A percentile compares a stretch with the other conserved stretches of the same genome.
phyloP scores from a whole-genome alignment of 129 eudicot genomes.

The Apium graveolens region DNA sequence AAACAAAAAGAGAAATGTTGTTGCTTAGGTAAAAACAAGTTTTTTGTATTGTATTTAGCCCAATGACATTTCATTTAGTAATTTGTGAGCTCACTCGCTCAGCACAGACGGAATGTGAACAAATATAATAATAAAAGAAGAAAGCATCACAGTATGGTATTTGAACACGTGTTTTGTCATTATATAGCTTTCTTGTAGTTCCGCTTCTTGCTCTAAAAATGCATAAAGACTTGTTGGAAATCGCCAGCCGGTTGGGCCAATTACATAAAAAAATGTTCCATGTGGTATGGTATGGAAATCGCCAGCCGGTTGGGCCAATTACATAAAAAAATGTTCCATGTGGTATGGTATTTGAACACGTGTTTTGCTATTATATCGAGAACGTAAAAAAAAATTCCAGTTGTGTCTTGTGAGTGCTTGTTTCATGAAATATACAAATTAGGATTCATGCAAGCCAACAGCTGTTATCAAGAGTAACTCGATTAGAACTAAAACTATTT shows the following conservation, averaged over 20 bases:
- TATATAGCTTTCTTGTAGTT: too few relatives aligned
- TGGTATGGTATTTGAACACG: not conserved
- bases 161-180: not conserved
- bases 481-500: not conserved
- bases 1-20: not conserved
- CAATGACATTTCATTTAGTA: not conserved
- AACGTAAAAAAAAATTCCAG: not conserved
- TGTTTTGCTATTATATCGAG: not conserved
- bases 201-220: too few relatives aligned
- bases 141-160: not conserved
- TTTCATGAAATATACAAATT: not conserved
- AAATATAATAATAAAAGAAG: not conserved
- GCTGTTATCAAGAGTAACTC: not conserved
- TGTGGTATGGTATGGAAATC: not conserved
- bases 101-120: not conserved
- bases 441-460: not conserved
- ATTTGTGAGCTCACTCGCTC: not conserved
- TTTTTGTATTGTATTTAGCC: not conserved
- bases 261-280: not conserved
- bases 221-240: too few relatives aligned
- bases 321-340: not conserved
- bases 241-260: too few relatives aligned
- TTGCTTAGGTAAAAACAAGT: not conserved
- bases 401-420: not conserved
- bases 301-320: too few relatives aligned